Base-by-base conservation (phyloP, 148 eudicot genomes). In the Pharnaceum exiguum region DNA sequence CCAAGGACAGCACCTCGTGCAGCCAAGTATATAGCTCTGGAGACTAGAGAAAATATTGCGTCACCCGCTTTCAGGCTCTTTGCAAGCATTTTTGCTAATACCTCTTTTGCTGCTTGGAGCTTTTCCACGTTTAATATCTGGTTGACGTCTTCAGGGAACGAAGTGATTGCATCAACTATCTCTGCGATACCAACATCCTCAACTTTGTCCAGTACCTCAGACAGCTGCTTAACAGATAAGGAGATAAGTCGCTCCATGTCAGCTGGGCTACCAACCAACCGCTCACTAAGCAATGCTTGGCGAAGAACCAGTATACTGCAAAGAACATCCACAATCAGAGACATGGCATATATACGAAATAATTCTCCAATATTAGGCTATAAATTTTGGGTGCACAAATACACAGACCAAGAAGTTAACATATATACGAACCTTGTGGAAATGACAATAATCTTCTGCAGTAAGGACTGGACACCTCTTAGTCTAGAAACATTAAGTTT, bases 61-160 rank as follows among this genome's bases (percentile, higher is more conserved):
- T 82, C 79, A 54, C 81, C 87, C 17, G 81, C 58, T 71, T 70
- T 64, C 59, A 82, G 51, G 71, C 87, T 79, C 65, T 79, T 82
- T 53, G 70, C 59, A 23, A 82, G 57, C 77, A 79, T 68, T 63
- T 69, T 82, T n/a, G 75, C 63, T 62, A 79, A 70, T 5, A 79
- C 57, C 19, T 51, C 77, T 66, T 63, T 73, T 44, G 61, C 66
- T 28, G 84, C 46, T 53, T 38, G 68, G 51, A 73, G 63, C 55
- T 76, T 79, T 29, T 67, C 68, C 5, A 36, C 42, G 54, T 63
- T 62, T 7, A 46, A 58, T 0, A 33, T 11, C 22, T 45, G 35
- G 29, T 46, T 44, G 9, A 15, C 33, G 10, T 54, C 48, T 19
- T 73, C 72, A 12, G 61, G 16, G 48, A 60, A 51, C 29, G 38